Conservation (phyloP, 176 grass and related monocot species). For the Avena atlantica region DNA sequence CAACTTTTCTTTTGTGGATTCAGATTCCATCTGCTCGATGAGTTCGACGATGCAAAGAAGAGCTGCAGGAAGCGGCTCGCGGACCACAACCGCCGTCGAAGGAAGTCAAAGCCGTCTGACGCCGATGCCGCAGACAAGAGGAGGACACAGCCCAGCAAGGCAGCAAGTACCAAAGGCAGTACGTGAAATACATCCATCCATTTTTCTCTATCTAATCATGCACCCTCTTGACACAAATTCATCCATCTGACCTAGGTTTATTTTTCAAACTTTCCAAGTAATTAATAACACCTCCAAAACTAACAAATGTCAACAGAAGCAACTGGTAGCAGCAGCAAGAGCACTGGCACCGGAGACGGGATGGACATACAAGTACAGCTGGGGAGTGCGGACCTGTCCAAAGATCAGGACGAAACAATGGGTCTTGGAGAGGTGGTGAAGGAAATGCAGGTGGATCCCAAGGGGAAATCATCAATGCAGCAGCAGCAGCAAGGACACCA, state of each 20-base stretch:
- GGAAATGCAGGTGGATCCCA: slow-evolving; percentile 57
- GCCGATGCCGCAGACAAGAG: slow-evolving; percentile 53
- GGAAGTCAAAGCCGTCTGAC: slow-evolving; percentile 80
- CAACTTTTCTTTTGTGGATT: background rate
- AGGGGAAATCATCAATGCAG: slow-evolving; percentile 61
- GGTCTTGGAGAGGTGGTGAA: slow-evolving; percentile 63
- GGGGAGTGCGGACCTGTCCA: slow-evolving; percentile 48
- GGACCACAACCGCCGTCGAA: slow-evolving; percentile 88
- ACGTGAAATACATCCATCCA: slow-evolving; percentile 28
- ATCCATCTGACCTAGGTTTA: background rate
- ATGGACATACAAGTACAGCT: slow-evolving; percentile 45
- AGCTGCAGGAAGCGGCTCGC: slow-evolving; percentile 94
- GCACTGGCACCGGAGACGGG: slow-evolving; percentile 42
- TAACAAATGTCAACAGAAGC: slow-evolving; percentile 55
- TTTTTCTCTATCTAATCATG: slow-evolving; percentile 2
- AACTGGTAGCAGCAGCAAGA: slow-evolving; percentile 56
- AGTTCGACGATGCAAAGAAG: slow-evolving; percentile 94
- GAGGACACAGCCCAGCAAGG: slow-evolving; percentile 49
- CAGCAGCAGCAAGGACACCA: slow-evolving; percentile 46
- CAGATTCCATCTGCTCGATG: slow-evolving; percentile 91
- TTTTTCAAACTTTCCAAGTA: background rate
- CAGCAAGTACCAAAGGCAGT: slow-evolving; percentile 56
- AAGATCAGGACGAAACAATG: slow-evolving; percentile 58
- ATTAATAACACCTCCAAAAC: background rate
- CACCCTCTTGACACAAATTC: background rate